Percentiles rank a stretch among this genome's conserved stretches.
Conservation (phyloP, 805 yeast genomes). For the Starmerella tilneyi region DNA sequence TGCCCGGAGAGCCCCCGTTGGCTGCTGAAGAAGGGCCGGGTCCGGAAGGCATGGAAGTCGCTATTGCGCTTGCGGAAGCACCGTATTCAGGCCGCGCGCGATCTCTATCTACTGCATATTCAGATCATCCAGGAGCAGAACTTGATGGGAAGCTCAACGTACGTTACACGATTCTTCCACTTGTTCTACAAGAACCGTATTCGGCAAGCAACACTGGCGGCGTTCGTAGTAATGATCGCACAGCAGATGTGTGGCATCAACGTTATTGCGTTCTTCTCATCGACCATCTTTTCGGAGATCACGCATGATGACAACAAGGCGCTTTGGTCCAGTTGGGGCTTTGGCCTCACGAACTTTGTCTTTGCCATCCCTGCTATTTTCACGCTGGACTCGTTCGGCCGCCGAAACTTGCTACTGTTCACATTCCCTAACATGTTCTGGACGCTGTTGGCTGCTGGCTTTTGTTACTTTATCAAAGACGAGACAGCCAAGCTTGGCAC, state of each 20-base stretch:
- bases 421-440: conserved; percentile 54
- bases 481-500: conserved; percentile 47
- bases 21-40: conserved; percentile 46
- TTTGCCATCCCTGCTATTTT: conserved; percentile 77
- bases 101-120: conserved; percentile 48
- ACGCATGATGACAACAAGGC: conserved; percentile 32
- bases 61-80: conserved; percentile 39
- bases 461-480: conserved; percentile 59
- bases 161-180: conserved; percentile 20
- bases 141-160: conserved; percentile 39
- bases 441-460: conserved; percentile 42
- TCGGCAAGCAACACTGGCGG: conserved; percentile 70
- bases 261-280: conserved; percentile 76
- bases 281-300: conserved; percentile 53
- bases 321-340: conserved; percentile 74
- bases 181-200: conserved; percentile 40
- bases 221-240: conserved; percentile 78
- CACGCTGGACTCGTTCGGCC: conserved; percentile 68
- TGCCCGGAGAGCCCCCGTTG: conserved; percentile 42
- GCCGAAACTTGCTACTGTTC: conserved; percentile 47
- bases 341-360: conserved; percentile 67
- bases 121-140: conserved; percentile 37
- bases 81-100: conserved; percentile 52
- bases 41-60: conserved; percentile 42
- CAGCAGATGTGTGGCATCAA: conserved; percentile 88